Evolutionary conservation across 192 early-diverging fungal genomes (phyloP).

Genomic region (Coemansia sp.): DNA sequence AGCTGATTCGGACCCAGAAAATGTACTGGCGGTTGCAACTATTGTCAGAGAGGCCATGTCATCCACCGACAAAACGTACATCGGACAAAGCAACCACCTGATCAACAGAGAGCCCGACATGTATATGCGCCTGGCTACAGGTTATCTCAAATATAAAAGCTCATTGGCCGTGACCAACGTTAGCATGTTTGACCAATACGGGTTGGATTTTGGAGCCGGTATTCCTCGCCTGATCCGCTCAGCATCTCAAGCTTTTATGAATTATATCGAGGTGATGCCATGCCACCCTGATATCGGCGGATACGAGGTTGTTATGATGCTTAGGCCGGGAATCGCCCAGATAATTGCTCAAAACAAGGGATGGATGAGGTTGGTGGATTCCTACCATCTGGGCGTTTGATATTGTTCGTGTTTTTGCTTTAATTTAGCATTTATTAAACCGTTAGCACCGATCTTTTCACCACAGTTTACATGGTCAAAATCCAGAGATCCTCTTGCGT

Average conservation of each 20-base stretch:
- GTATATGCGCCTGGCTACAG: background rate
- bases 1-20: background rate
- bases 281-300: constrained; percentile 1
- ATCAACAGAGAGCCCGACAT: background rate
- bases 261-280: background rate
- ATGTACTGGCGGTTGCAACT: background rate
- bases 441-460: no score
- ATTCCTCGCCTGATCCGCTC: background rate
- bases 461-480: no score
- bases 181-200: background rate
- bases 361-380: background rate
- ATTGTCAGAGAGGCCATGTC: background rate
- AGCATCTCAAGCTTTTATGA: background rate
- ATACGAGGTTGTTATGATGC: background rate
- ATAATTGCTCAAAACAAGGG: background rate
- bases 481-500: no score
- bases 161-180: background rate
- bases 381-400: background rate
- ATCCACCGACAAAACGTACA: background rate
- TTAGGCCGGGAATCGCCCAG: background rate
- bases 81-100: background rate
- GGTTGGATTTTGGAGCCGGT: background rate
- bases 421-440: no score
- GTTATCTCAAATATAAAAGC: background rate
- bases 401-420: no score